Percentiles rank a stretch among this genome's conserved stretches.
phyloP scores from a whole-genome alignment of 345 rosid genomes.

The Psidium guajava region DNA sequence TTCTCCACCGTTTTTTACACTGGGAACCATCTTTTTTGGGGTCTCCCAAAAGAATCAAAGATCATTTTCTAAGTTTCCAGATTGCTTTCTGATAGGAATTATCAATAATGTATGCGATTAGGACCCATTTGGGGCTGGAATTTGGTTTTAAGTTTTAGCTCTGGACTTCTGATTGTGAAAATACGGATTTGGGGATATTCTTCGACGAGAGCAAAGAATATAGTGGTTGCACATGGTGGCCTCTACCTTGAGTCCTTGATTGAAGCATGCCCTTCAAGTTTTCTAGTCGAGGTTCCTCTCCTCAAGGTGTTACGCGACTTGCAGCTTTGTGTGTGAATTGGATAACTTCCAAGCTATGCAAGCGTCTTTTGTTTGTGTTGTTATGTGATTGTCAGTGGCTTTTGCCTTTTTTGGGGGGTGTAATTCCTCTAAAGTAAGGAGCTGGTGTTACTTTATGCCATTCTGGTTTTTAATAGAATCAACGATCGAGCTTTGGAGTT shows the following conservation, averaged over 20 bases:
- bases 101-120: background rate
- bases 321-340: background rate
- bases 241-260: background rate
- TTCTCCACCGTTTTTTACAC: background rate
- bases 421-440: background rate
- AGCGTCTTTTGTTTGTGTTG: background rate
- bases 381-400: background rate
- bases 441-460: background rate
- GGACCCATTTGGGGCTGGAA: background rate
- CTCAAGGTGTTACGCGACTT: background rate
- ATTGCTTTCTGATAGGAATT: background rate
- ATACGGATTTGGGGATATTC: constrained; percentile 3
- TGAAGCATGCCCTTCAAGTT: background rate
- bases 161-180: constrained; percentile 13
- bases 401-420: background rate
- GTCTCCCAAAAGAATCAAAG: background rate
- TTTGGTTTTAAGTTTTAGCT: background rate
- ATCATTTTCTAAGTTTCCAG: background rate
- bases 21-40: background rate
- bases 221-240: background rate
- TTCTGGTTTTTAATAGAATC: background rate
- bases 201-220: background rate
- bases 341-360: background rate
- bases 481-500: background rate
- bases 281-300: background rate